Evolutionary conservation across 2,329 filamentous ascomycete species (phyloP), one percentile per base, ranked within the genome.

Genomic region (Pestalotiopsis sp.): DNA sequence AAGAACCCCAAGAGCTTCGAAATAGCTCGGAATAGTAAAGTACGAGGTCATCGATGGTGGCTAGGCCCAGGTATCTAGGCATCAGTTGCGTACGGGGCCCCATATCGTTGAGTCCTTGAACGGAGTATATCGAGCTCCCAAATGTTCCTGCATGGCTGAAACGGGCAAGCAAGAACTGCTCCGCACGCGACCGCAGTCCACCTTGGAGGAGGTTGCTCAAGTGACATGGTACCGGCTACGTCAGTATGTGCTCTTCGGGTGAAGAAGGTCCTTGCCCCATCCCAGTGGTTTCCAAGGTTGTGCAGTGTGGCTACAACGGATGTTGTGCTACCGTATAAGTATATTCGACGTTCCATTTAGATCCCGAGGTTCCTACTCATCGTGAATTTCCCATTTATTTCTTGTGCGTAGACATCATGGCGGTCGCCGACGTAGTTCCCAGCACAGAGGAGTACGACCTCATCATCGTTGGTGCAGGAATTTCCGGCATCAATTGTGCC

Each of bases 401-500:
- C 23, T 14, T 59, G 23, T 13, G 14, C 9, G 31, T 62, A 36
- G n/a, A 40, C 6, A 62, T 62, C n/a, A 40, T 40, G 57, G 23
- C 57, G 11, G 23, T 20, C 31, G 13, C 9, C 57, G 36, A 7
- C 27, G 12, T 20, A 20, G 12, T 36, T 59, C 25, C 25, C 12
- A 36, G 57, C 25, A 62, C 36, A 38, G 27, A 38, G 17, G 59
- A 62, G 9, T 62, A 62, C 27, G 89, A 91, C 74, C 79, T 89
- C 20, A 78, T 93, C 73, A 89, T 95, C 72, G 80, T 95, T 66
- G 92, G 92, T 13, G 91, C 91, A 2, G 92, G 92, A 12, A 89
- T 95, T 66, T 91, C 91, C 5, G 92, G 92, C 66, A 91, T 95
- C 80, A 93, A 94, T 73, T 84, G 89, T 13, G 92, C 88, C 14